phyloP scores from a whole-genome alignment of 805 yeast species.

The Kodamaea leandrae region DNA sequence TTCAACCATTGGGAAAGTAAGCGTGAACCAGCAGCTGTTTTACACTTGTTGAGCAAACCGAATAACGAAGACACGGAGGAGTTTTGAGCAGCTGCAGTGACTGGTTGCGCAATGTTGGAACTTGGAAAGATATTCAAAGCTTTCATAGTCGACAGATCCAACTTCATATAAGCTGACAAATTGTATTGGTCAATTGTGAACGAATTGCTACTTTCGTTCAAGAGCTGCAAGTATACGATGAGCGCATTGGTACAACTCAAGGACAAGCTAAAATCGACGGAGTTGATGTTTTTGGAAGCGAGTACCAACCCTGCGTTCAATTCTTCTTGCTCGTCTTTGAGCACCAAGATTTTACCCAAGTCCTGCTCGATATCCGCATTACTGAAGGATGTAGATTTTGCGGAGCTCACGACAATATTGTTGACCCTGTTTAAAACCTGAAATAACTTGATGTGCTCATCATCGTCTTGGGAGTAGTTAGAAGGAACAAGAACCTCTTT shows the following conservation, averaged over 20 bases:
- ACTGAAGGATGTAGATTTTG: conserved; percentile 55
- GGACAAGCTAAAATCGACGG: conserved; percentile 48
- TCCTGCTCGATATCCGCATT: conserved; percentile 75
- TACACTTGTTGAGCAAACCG: conserved; percentile 85
- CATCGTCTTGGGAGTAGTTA: conserved; percentile 34
- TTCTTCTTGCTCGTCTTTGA: conserved; percentile 18
- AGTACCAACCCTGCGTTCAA: conserved; percentile 41
- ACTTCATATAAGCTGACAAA: conserved; percentile 77
- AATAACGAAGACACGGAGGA: conserved; percentile 51
- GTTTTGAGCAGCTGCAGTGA: conserved; percentile 1
- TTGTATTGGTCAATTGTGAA: conserved; percentile 64
- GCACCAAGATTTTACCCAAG: conserved; percentile 60
- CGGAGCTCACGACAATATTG: conserved; percentile 65
- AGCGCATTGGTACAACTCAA: conserved; percentile 67
- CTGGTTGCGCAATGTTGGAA: conserved; percentile 10
- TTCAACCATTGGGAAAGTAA: conserved; percentile 91
- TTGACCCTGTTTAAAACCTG: conserved; percentile 74
- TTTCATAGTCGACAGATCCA: conserved; percentile 85
- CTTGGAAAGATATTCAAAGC: conserved; percentile 72
- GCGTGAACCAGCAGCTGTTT: conserved; percentile 85
- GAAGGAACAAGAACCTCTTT: conserved; percentile 74
- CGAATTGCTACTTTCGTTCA: conserved; percentile 55
- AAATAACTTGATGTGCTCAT: conserved; percentile 59
- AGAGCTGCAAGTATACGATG: conserved; percentile 62
- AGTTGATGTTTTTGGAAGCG: conserved; percentile 51